Evolutionary conservation across 208 protist species (phyloP).

Genomic region (Sergeia podlipaevii): DNA sequence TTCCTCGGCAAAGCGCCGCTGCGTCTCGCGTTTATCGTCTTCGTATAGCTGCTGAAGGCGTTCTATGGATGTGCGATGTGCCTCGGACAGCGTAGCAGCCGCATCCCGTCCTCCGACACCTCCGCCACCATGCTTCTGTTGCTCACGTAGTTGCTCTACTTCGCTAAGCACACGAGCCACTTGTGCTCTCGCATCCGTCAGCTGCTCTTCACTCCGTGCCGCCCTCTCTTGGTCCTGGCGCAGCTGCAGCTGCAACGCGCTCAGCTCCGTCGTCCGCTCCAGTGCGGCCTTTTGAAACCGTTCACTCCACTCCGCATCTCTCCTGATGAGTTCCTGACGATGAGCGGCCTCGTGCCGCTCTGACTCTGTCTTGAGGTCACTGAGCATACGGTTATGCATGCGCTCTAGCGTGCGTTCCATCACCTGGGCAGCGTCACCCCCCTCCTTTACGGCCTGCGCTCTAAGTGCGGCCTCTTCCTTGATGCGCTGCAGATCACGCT

Average conservation of each 20-base stretch:
- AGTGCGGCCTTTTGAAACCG: constrained; percentile 36
- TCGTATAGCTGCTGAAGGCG: constrained; percentile 68
- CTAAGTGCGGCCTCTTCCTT: constrained; percentile 52
- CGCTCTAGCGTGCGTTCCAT: constrained; percentile 33
- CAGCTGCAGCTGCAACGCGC: constrained; percentile 46
- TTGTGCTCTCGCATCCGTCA: constrained; percentile 53
- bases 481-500: constrained; percentile 64
- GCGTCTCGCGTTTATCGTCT: constrained; percentile 55
- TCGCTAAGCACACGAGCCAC: constrained; percentile 40
- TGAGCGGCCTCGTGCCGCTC: constrained; percentile 26
- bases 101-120: constrained; percentile 20
- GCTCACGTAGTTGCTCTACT: constrained; percentile 46
- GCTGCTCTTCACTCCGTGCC: constrained; percentile 42
- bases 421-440: constrained; percentile 28
- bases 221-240: constrained; percentile 44
- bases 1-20: constrained; percentile 54
- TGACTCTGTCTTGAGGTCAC: constrained; percentile 33
- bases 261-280: constrained; percentile 41
- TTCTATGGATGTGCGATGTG: constrained; percentile 46
- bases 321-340: constrained; percentile 13
- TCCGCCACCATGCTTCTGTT: constrained; percentile 13
- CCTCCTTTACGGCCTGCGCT: constrained; percentile 15
- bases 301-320: constrained; percentile 42
- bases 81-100: constrained; percentile 34
- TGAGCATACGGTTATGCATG: constrained; percentile 29